A percentile compares a stretch with the other conserved stretches of the same genome.
These are phyloP conservation scores for Parastagonospora nodorum DNA, from an alignment of 2,329 filamentous ascomycete genomes.

Conservation along the genomic window DNA sequence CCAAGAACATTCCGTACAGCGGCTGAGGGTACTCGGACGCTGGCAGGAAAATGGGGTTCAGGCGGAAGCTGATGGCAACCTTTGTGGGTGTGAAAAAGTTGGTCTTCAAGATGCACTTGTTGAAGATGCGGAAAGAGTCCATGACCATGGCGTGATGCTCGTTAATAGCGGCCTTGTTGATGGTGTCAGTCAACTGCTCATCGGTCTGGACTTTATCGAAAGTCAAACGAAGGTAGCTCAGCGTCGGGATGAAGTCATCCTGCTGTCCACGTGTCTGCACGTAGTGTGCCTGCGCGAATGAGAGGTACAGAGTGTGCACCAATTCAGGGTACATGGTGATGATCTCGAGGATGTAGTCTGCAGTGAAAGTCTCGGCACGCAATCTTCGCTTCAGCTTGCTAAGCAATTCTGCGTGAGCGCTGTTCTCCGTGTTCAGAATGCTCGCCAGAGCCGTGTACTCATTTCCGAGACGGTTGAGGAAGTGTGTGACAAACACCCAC, in stretches of 20 bases:
- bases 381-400: slow-evolving; percentile 95
- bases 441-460: slow-evolving; percentile 89
- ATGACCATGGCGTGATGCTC: slow-evolving; percentile 99
- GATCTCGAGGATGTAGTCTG: slow-evolving; percentile 97
- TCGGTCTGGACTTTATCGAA: slow-evolving; percentile 63
- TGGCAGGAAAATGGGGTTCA: slow-evolving; percentile 88
- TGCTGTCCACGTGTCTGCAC: slow-evolving; percentile 67
- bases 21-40: slow-evolving; percentile 90
- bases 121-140: slow-evolving; percentile 95
- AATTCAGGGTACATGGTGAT: slow-evolving; percentile 88
- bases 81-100: slow-evolving; percentile 98
- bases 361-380: slow-evolving; percentile 94
- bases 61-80: slow-evolving; percentile 93
- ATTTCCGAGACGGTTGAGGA: slow-evolving; percentile 89
- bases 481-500: slow-evolving; percentile 97
- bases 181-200: slow-evolving; percentile 45
- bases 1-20: slow-evolving; percentile 97
- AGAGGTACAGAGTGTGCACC: slow-evolving; percentile 84
- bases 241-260: slow-evolving; percentile 72
- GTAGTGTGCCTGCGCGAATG: slow-evolving; percentile 88
- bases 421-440: slow-evolving; percentile 80
- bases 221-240: slow-evolving; percentile 69
- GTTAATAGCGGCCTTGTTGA: slow-evolving; percentile 59
- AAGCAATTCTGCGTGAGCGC: slow-evolving; percentile 81
- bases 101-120: slow-evolving; percentile 90